Base-by-base conservation (phyloP, 2,329 filamentous ascomycete species). In the Sporothrix schenckii region DNA sequence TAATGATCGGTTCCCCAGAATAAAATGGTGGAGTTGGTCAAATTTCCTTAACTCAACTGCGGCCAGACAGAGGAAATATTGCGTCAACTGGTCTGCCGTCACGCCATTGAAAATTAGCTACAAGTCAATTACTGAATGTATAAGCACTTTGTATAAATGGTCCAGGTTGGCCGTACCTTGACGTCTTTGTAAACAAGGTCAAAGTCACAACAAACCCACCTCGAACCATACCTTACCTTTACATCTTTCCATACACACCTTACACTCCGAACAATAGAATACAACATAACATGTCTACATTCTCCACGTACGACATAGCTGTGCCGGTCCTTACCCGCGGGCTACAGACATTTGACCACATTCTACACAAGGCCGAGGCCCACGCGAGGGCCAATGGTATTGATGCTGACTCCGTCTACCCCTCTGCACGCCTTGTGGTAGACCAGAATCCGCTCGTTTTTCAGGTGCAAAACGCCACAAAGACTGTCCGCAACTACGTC, bases 371-470 rank as follows among this genome's bases (percentile, higher is more conserved):
- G 72, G 77, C 78, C 39, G 71, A 77, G 69, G 70, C 73, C 34
- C 74, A 77, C 60, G 75, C 77, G 60, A 76, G 78, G 66, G 75
- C 74, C n/a, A 76, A 77, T 54, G 74, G 74, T 30, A 19, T 77
- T 53, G 74, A 76, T 50, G 72, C 71, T 61, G 73, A 75, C 56
- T 67, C 74, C 16, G 72, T 58, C 4, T 76, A 77, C 53, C 66
- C 74, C 44, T 41, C 72, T 11, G 74, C 76, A 13, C 75, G 75
- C 5, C 75, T 81, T 1, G 69, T 75, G 41, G 76, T 76, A 4
- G 80, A 81, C 75, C 80, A 81, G 77, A 69, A 74, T 1, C 79
- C 80, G 7, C 75, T 82, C n/a, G 71, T 69, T n/a, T 79, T 79
- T 74, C 80, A 81, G 69, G 75, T 81, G 11, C 75, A 78, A 61